Evolutionary conservation across 2,329 filamentous ascomycete genomes (phyloP), one percentile per base, ranked within the genome.

Genomic region (Emmonsiellopsis sp.): DNA sequence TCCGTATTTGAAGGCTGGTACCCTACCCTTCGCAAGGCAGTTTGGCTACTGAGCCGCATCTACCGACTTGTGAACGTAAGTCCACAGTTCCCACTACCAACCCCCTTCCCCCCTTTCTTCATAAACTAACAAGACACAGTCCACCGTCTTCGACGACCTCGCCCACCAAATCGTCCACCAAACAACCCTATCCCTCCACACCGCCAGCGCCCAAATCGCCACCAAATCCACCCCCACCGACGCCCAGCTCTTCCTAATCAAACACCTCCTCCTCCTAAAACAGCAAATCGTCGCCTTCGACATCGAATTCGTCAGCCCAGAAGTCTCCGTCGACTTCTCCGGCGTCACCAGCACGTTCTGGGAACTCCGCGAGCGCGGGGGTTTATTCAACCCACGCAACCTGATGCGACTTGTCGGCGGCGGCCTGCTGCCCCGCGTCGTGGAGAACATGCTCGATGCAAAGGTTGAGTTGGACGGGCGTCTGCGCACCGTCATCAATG

Each of bases 231-330:
- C 70, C n/a, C 74, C 74, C 66, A 79, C 81, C 1, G 90, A 97
- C 66, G 81, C 87, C 0, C 87, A 95, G 61, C 79, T 98, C 4
- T 98, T 98, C 71, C 84, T 96, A 64, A 85, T 98, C 62, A 93
- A 92, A 62, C 95, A 98, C 67, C 79, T 98, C 1, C 85, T 98
- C 49, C 85, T 96, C 49, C 81, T 98, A 50, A 97, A 97, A 70
- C 94, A 96, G 66, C 89, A 96, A 67, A 87, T 98, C 50, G 84
- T 98, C 30, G 91, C 91, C 8, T 90, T 98, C 57, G 93, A 98
- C 72, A 96, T 98, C 60, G 91, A 86, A 65, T 86, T 80, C 62
- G 80, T 84, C 16, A 79, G 80, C 2, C 82, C 83, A 3, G 83
- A 86, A 57, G 74, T 85, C 47, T 78, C 79, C 11, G 78, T 86